Conservation (phyloP, 208 protist species). For the Entamoeba histolytica region DNA sequence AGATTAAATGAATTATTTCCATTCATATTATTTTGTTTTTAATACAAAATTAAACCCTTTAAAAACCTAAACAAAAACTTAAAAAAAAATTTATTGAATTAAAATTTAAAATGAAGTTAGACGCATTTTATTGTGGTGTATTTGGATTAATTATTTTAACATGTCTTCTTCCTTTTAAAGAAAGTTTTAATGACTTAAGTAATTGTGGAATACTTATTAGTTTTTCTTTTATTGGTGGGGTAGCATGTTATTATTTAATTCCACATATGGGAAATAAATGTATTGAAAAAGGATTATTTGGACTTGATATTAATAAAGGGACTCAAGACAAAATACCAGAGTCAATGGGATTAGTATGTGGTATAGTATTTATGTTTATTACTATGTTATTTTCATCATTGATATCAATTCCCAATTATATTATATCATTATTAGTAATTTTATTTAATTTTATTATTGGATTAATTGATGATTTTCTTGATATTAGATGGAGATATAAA, state of each 20-base stretch:
- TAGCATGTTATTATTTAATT: background rate
- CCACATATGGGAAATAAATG: background rate
- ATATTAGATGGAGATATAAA: conserved; percentile 74
- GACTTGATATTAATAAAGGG: background rate
- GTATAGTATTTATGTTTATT: background rate
- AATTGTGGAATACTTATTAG: background rate
- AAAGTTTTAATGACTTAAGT: background rate
- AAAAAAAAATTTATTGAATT: no score
- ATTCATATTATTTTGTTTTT: no score
- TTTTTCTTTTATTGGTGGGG: background rate
- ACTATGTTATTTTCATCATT: background rate
- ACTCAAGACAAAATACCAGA: background rate
- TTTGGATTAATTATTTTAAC: background rate
- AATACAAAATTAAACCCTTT: no score
- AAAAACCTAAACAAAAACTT: no score
- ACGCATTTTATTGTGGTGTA: background rate
- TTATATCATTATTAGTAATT: conserved; percentile 61
- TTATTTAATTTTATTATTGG: conserved; percentile 87
- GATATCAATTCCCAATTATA: background rate
- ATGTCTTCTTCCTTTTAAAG: background rate
- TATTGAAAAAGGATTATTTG: background rate
- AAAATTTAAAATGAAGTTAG: no score
- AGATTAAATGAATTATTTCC: no score
- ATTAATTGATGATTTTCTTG: conserved; percentile 95
- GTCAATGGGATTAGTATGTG: background rate